Evolutionary conservation across 2,329 filamentous ascomycete species (phyloP).

Genomic region (Talaromyces sp.): DNA sequence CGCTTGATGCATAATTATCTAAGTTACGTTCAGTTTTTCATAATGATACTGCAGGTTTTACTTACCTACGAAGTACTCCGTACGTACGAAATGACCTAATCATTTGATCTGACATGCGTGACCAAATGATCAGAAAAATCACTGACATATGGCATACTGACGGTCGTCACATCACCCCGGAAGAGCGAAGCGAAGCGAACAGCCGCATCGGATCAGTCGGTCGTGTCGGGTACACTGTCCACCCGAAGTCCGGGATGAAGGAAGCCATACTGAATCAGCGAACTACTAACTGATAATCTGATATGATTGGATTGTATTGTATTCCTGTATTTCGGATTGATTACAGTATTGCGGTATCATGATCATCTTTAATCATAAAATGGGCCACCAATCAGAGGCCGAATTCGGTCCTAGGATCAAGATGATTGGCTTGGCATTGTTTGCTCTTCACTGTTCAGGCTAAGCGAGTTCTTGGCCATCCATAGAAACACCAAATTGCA

Average conservation of each 20-base stretch:
- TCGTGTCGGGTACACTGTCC: background rate
- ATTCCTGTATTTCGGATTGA: too few relatives aligned
- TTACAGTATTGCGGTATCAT: too few relatives aligned
- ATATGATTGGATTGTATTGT: too few relatives aligned
- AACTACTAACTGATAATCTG: too few relatives aligned
- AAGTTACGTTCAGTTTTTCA: too few relatives aligned
- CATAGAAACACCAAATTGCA: background rate
- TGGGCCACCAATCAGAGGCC: background rate
- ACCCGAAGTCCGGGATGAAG: background rate
- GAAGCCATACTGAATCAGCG: background rate
- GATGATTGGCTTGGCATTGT: background rate
- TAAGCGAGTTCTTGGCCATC: slow-evolving; percentile 1
- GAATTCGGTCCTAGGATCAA: background rate
- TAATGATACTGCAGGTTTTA: too few relatives aligned
- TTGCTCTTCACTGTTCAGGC: background rate
- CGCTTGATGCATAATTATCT: too few relatives aligned
- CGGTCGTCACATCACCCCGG: too few relatives aligned
- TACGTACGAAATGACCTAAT: too few relatives aligned
- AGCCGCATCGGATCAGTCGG: background rate
- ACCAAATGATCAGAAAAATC: background rate
- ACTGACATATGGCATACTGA: too few relatives aligned
- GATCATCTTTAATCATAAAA: background rate
- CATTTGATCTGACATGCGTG: too few relatives aligned
- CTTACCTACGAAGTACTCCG: too few relatives aligned
- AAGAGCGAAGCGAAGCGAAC: background rate